Conservation (phyloP, 2,329 filamentous ascomycete species). For the Ophiostoma novo-ulmi region DNA sequence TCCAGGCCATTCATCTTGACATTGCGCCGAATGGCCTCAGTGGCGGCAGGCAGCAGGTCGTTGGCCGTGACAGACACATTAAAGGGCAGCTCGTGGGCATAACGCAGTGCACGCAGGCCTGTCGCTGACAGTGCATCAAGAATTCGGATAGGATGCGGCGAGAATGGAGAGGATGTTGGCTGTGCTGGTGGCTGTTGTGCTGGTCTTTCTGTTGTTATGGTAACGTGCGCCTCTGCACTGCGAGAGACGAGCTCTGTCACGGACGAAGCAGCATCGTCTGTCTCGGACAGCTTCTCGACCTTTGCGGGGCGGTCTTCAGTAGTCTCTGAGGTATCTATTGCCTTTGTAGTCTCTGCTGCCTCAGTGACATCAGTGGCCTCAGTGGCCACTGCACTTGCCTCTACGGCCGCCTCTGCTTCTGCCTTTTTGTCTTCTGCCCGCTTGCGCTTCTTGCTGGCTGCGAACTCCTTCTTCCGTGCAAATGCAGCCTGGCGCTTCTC, state of each 20-base stretch:
- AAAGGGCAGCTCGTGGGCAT: constrained; percentile 85
- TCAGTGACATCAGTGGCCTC: background rate
- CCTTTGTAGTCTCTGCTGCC: background rate
- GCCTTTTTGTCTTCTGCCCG: constrained; percentile 31
- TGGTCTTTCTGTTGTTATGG: constrained; percentile 13
- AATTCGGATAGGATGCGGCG: constrained; percentile 63
- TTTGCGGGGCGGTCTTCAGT: constrained; percentile 17
- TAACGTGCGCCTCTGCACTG: constrained; percentile 11
- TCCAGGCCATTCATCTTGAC: constrained; percentile 74
- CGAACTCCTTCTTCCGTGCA: constrained; percentile 51
- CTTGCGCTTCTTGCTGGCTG: constrained; percentile 40
- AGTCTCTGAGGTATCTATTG: constrained; percentile 9
- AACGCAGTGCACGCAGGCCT: constrained; percentile 82
- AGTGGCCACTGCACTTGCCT: background rate
- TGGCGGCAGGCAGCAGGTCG: constrained; percentile 73
- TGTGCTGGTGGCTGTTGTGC: constrained; percentile 26
- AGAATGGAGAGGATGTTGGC: constrained; percentile 29
- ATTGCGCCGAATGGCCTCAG: constrained; percentile 77
- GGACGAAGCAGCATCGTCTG: constrained; percentile 17
- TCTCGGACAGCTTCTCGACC: constrained; percentile 14
- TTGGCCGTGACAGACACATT: constrained; percentile 80
- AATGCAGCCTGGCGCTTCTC: constrained; percentile 50
- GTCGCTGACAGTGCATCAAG: constrained; percentile 93
- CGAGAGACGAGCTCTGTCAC: constrained; percentile 1
- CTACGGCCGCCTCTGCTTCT: background rate